Base-by-base conservation (phyloP, 1,139 yeast species). In the Yamadazyma diddensiae region DNA sequence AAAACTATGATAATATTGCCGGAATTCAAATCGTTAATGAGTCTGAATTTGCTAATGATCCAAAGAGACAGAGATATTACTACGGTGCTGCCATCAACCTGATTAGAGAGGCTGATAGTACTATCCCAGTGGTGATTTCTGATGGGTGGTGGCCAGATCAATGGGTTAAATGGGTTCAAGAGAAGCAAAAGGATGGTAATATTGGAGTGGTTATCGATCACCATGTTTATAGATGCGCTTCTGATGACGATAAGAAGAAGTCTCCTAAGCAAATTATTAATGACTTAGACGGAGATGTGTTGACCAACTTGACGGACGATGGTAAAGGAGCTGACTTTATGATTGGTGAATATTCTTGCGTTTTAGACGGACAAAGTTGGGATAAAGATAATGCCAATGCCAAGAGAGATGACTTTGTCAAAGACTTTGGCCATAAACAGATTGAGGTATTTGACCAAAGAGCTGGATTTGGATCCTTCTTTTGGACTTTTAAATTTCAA, bases 131-230 rank as follows among this genome's bases (percentile, higher is more conserved):
- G 6, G 62, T 84, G 12, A 83, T 92, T 31, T 85, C 96, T 2
- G 97, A 92, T 53, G 95, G 95, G 3, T 92, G 97, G 97, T 82
- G 88, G 79, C 73, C 94, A 3, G 74, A 74, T 39, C 85, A 77
- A 50, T 86, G 92, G 88, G 80, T 73, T 13, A 66, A 79, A 35
- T 85, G 86, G 81, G 59, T 86, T 5, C 68, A 67, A 38, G 53
- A 59, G 6, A 50, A 55, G 12, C 72, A 71, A 27, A 49, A 65
- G 22, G 56, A 59, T 21, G 52, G 52, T 5, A 52, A 63, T 16
- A 46, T 77, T 14, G 92, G 92, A 1, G 72, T 86, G 3, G 76
- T 88, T 0, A 65, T 92, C 24, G 98, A 92, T 55, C 71, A 83
- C 12, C 98, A 92, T 55, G 74, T 84, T 20, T 92, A 92, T 60